Conservation (phyloP, 2,329 filamentous ascomycete species). For the Fusarium marasasianum region DNA sequence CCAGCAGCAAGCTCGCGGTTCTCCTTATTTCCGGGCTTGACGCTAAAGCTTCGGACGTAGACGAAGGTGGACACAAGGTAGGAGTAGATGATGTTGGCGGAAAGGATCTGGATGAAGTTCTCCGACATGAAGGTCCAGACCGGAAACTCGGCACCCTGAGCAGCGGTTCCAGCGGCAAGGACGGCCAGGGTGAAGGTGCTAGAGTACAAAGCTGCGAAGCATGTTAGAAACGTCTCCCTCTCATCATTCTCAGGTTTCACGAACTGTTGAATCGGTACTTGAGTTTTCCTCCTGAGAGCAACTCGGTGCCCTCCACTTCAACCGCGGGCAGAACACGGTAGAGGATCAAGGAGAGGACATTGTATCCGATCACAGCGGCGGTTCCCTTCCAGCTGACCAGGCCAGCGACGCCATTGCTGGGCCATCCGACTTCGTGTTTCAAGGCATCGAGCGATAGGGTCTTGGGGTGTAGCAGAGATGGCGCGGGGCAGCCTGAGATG, state of each 20-base stretch:
- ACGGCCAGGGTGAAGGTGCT: constrained; percentile 76
- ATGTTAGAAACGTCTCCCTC: constrained; percentile 23
- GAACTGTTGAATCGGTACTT: constrained; percentile 85
- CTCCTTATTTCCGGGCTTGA: constrained; percentile 77
- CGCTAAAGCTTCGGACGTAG: constrained; percentile 83
- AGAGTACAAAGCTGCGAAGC: constrained; percentile 74
- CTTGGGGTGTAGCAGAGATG: constrained; percentile 78
- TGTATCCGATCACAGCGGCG: constrained; percentile 79
- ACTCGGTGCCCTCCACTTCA: constrained; percentile 74
- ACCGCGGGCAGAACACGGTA: constrained; percentile 80
- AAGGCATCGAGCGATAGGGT: constrained; percentile 76
- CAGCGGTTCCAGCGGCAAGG: constrained; percentile 76
- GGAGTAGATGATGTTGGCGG: constrained; percentile 81
- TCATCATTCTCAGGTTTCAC: constrained; percentile 34
- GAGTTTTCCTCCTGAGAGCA: constrained; percentile 76
- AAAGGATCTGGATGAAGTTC: constrained; percentile 88
- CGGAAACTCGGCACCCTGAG: constrained; percentile 82
- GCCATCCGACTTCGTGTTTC: constrained; percentile 86
- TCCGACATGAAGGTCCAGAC: constrained; percentile 95
- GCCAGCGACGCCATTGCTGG: constrained; percentile 72
- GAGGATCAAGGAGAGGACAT: constrained; percentile 77
- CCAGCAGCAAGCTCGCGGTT: constrained; percentile 83
- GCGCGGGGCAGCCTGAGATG: constrained; percentile 87
- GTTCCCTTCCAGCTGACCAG: constrained; percentile 76
- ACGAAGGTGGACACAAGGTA: constrained; percentile 78